Percentiles rank a stretch among this genome's conserved stretches.
Evolutionary conservation across 2,329 filamentous ascomycete genomes (phyloP).

Genomic region (Cercospora citrullina): DNA sequence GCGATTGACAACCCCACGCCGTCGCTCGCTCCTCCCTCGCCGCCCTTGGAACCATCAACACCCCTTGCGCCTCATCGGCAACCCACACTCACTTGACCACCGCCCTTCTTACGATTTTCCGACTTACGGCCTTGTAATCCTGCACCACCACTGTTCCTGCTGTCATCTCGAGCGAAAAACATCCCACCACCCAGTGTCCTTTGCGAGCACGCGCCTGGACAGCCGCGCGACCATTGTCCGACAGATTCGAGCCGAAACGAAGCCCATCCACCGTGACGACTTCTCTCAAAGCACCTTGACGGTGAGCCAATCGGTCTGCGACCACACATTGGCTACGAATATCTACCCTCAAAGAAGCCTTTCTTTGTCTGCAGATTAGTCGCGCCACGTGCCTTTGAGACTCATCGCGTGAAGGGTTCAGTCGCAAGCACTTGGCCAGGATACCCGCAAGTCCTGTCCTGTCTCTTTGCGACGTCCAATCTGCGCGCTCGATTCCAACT

Average conservation of each 20-base stretch:
- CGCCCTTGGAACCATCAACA: neutral
- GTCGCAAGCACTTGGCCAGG: slow-evolving; percentile 11
- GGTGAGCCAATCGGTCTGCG: slow-evolving; percentile 23
- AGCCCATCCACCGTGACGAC: slow-evolving; percentile 17
- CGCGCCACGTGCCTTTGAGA: slow-evolving; percentile 23
- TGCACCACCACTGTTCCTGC: slow-evolving; percentile 14
- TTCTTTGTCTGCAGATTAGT: slow-evolving; percentile 24
- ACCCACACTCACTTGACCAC: slow-evolving; percentile 24
- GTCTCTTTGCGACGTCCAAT: neutral
- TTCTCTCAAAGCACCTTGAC: slow-evolving; percentile 21
- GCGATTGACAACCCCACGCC: slow-evolving; percentile 12
- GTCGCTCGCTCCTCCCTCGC: slow-evolving; percentile 11
- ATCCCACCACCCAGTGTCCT: slow-evolving; percentile 7
- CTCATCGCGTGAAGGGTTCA: neutral
- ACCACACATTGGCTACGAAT: slow-evolving; percentile 20
- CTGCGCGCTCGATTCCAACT: slow-evolving; percentile 31
- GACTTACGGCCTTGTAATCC: slow-evolving; percentile 30
- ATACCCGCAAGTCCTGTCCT: slow-evolving; percentile 7
- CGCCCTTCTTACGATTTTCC: slow-evolving; percentile 21
- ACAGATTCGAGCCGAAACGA: slow-evolving; percentile 19
- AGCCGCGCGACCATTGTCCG: slow-evolving; percentile 24
- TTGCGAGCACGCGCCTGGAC: slow-evolving; percentile 11
- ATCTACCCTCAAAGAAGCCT: slow-evolving; percentile 21
- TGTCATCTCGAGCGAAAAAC: slow-evolving; percentile 8
- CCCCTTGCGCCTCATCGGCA: slow-evolving; percentile 19